phyloP scores from a whole-genome alignment of 2,329 filamentous ascomycete genomes.

The Calonectria pseudoreteaudii region DNA sequence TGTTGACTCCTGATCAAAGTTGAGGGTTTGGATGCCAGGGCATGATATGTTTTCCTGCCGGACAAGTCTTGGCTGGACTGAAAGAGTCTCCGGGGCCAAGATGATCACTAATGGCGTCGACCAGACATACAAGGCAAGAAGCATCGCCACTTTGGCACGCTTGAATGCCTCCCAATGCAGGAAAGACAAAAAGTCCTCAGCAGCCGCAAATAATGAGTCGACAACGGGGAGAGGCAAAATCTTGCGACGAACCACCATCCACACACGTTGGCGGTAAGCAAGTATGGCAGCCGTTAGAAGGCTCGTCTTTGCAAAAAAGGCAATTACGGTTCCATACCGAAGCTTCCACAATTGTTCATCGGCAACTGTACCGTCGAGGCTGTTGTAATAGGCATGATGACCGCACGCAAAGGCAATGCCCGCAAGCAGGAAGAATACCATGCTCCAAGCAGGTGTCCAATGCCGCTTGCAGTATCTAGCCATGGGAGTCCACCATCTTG shows the following conservation, averaged over 20 bases:
- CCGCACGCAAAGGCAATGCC: slow-evolving; percentile 39
- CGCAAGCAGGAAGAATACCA: slow-evolving; percentile 34
- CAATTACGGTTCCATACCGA: slow-evolving; percentile 37
- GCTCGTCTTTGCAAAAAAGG: slow-evolving; percentile 40
- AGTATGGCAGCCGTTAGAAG: slow-evolving; percentile 38
- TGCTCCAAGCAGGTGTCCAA: slow-evolving; percentile 33
- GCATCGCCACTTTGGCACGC: slow-evolving; percentile 41
- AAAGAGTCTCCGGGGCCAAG: slow-evolving; percentile 39
- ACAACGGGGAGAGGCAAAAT: slow-evolving; percentile 36
- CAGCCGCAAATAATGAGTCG: slow-evolving; percentile 41
- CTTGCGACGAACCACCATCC: slow-evolving; percentile 41
- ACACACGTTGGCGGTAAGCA: slow-evolving; percentile 39
- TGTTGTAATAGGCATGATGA: slow-evolving; percentile 29
- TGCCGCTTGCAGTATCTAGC: not conserved
- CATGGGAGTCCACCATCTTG: not conserved
- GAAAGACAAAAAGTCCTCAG: slow-evolving; percentile 37
- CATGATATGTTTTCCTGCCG: slow-evolving; percentile 24
- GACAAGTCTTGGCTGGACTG: slow-evolving; percentile 25
- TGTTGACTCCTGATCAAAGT: slow-evolving; percentile 36
- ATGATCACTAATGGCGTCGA: slow-evolving; percentile 40
- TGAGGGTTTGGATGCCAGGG: slow-evolving; percentile 36
- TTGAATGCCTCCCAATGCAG: slow-evolving; percentile 39
- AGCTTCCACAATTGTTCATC: slow-evolving; percentile 36
- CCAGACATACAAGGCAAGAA: slow-evolving; percentile 42
- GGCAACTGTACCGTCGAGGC: slow-evolving; percentile 24